Conservation (phyloP, 2,329 filamentous ascomycete species). For the Cladosporium austrohemisphaericum region DNA sequence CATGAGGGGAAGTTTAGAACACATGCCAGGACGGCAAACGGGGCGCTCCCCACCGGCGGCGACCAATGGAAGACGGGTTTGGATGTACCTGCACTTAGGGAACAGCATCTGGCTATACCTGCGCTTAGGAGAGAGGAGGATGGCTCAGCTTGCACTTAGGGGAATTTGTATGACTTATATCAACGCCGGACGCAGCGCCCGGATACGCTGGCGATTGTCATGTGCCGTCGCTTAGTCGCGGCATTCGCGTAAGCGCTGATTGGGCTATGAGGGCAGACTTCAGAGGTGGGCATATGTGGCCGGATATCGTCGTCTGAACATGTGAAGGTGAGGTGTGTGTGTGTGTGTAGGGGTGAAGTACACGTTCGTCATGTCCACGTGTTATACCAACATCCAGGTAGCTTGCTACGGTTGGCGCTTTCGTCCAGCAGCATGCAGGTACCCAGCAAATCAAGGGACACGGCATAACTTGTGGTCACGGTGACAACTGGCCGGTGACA, state of each 20-base stretch:
- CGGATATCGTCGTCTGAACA: too few relatives aligned
- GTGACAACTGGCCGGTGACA: too few relatives aligned
- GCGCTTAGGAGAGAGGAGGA: constrained; percentile 13
- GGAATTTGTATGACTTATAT: constrained; percentile 16
- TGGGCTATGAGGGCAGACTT: too few relatives aligned
- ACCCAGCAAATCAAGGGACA: constrained; percentile 12
- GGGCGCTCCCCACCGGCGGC: constrained; percentile 2
- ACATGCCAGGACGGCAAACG: constrained; percentile 6
- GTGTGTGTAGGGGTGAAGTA: too few relatives aligned
- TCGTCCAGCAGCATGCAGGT: constrained; percentile 5
- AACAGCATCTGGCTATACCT: constrained; percentile 13
- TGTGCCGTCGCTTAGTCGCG: constrained; percentile 13
- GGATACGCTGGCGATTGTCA: constrained; percentile 8
- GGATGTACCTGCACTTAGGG: constrained; percentile 15
- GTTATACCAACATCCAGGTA: not conserved
- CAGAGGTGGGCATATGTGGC: too few relatives aligned
- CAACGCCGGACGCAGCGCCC: constrained; percentile 4
- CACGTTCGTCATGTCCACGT: not conserved
- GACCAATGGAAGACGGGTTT: constrained; percentile 1
- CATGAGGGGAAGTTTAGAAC: not conserved
- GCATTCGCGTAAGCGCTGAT: constrained; percentile 12
- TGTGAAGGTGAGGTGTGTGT: not conserved
- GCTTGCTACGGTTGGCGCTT: not conserved
- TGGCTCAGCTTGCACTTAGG: constrained; percentile 12
- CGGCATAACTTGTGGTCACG: not conserved